Evolutionary conservation across 1,139 yeast species (phyloP).

Genomic region (Suhomyces bolitotheri): DNA sequence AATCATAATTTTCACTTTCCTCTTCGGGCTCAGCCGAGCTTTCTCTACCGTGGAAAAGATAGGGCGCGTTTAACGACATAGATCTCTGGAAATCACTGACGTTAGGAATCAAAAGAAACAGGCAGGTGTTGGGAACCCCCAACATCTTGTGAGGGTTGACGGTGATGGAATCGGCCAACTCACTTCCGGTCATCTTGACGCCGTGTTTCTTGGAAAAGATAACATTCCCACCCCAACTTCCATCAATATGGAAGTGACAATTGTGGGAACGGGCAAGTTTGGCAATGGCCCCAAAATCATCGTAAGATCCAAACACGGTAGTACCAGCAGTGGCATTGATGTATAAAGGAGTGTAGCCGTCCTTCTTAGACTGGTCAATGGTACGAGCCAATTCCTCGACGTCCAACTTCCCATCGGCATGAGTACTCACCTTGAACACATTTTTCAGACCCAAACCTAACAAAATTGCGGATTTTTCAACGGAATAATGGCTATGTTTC

Average conservation of each 20-base stretch:
- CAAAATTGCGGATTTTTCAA: slow-evolving; percentile 79
- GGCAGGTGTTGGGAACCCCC: slow-evolving; percentile 89
- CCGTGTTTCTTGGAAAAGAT: slow-evolving; percentile 59
- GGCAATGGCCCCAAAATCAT: slow-evolving; percentile 60
- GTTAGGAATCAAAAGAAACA: slow-evolving; percentile 73
- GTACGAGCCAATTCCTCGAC: slow-evolving; percentile 45
- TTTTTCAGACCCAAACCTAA: slow-evolving; percentile 67
- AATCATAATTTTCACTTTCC: slow-evolving; percentile 63
- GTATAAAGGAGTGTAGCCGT: slow-evolving; percentile 72
- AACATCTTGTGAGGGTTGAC: slow-evolving; percentile 87
- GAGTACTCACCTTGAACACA: slow-evolving; percentile 64
- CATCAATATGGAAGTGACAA: slow-evolving; percentile 83
- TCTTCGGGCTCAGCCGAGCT: slow-evolving; percentile 33
- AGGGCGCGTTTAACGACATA: slow-evolving; percentile 78
- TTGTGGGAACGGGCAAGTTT: slow-evolving; percentile 53
- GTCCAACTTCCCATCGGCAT: slow-evolving; percentile 56
- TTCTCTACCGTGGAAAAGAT: slow-evolving; percentile 69
- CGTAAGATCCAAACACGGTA: slow-evolving; percentile 84
- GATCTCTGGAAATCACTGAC: slow-evolving; percentile 66
- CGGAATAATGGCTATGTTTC: slow-evolving; percentile 76
- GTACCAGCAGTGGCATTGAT: slow-evolving; percentile 88
- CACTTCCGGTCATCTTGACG: slow-evolving; percentile 55
- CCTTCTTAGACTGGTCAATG: slow-evolving; percentile 43
- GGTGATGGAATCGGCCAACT: slow-evolving; percentile 75
- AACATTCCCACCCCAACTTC: slow-evolving; percentile 91